Percentiles rank a stretch among this genome's conserved stretches.
phyloP scores from a whole-genome alignment of 768 basidiomycete species.

The Dentipellis sp. region DNA sequence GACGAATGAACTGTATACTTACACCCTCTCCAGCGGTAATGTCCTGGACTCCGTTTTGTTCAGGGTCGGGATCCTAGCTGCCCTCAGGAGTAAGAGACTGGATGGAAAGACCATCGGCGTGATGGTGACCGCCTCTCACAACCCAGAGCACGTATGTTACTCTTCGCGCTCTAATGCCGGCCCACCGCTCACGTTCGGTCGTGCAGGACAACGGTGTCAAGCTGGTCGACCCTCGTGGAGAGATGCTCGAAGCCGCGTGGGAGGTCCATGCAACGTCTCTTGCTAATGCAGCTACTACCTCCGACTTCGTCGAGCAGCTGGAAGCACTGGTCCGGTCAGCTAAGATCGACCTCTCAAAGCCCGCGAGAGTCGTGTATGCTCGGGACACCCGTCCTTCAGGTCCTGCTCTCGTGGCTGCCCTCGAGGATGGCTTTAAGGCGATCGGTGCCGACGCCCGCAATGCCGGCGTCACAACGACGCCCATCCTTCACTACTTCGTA shows the following conservation, averaged over 20 bases:
- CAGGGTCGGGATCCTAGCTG: conserved; percentile 85
- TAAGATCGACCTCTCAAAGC: conserved; percentile 72
- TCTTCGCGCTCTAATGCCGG: conserved; percentile 1
- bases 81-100: conserved; percentile 83
- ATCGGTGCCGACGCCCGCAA: conserved; percentile 61
- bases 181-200: conserved; percentile 4
- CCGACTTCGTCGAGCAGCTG: conserved; percentile 62
- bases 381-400: conserved; percentile 92
- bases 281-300: conserved; percentile 73
- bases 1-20: not conserved
- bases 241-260: conserved; percentile 95
- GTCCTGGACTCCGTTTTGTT: conserved; percentile 88
- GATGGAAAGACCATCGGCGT: conserved; percentile 90
- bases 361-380: conserved; percentile 81
- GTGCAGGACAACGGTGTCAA: conserved; percentile 96
- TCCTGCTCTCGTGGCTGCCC: conserved; percentile 57
- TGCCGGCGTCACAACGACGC: conserved; percentile 86
- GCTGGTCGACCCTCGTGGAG: conserved; percentile 92
- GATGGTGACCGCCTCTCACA: conserved; percentile 99
- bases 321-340: conserved; percentile 48
- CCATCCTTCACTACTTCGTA: conserved; percentile 92
- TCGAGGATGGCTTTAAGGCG: conserved; percentile 76
- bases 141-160: conserved; percentile 77
- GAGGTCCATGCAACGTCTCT: conserved; percentile 79
- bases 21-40: conserved; percentile 38